A percentile compares a stretch with the other conserved stretches of the same genome.
Evolutionary conservation across 2,329 filamentous ascomycete species (phyloP).

Genomic region (Pestalotiopsis fici): DNA sequence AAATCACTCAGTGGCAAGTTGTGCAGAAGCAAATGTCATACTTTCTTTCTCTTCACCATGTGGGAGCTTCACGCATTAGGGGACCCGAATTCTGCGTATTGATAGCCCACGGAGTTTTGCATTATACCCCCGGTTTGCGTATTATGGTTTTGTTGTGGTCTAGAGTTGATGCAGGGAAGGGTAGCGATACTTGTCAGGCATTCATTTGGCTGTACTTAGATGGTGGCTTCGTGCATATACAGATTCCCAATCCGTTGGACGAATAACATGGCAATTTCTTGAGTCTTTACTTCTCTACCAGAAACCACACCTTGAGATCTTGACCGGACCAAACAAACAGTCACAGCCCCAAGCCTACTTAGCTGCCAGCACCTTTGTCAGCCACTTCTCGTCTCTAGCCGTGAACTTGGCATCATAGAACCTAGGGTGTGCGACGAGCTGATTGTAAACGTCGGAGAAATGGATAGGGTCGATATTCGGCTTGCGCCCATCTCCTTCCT

Average conservation of each 20-base stretch:
- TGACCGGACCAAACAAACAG: too few species aligned
- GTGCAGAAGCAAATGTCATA: neutral
- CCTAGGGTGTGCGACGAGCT: slow-evolving; percentile 17
- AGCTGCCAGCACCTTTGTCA: neutral
- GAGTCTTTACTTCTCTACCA: too few species aligned
- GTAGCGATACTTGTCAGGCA: too few species aligned
- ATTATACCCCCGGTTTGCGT: neutral
- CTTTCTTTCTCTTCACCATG: neutral
- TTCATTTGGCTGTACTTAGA: too few species aligned
- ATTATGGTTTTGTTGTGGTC: neutral
- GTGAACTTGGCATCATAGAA: slow-evolving; percentile 15
- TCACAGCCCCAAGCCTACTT: too few species aligned
- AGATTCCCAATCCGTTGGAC: too few species aligned
- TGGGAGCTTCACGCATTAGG: neutral
- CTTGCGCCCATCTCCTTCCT: slow-evolving; percentile 9
- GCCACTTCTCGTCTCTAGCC: slow-evolving; percentile 13
- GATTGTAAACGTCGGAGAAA: slow-evolving; percentile 17
- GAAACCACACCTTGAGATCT: too few species aligned
- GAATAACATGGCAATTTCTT: too few species aligned
- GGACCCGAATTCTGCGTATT: neutral
- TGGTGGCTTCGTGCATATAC: too few species aligned
- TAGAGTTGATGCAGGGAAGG: too few species aligned
- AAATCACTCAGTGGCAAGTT: neutral
- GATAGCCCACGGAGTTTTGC: neutral
- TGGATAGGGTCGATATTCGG: slow-evolving; percentile 17